Evolutionary conservation across 2,329 filamentous ascomycete species (phyloP).

Genomic region (Pestalotiopsis sp.): DNA sequence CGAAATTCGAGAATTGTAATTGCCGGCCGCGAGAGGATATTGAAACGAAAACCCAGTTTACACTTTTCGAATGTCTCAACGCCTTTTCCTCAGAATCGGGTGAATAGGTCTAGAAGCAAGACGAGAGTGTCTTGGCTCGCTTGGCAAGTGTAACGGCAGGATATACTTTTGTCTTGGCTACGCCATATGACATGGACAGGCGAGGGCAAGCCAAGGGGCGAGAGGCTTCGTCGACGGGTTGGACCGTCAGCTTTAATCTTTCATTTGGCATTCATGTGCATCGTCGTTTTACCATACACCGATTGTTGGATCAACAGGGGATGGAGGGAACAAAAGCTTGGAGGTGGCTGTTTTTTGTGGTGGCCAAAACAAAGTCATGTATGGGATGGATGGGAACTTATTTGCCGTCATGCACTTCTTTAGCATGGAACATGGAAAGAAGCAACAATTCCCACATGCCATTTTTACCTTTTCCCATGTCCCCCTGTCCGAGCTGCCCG

Average conservation of each 20-base stretch:
- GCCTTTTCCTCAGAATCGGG: background rate
- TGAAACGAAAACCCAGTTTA: background rate
- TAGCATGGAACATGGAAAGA: background rate
- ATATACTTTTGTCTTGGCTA: background rate
- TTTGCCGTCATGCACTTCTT: background rate
- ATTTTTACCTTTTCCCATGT: background rate
- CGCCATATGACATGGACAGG: background rate
- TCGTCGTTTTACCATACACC: no score
- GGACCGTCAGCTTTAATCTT: no score
- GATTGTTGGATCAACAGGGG: no score
- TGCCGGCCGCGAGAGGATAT: background rate
- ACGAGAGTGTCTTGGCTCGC: background rate
- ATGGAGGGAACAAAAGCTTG: no score
- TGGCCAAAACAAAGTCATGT: background rate
- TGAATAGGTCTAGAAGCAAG: background rate
- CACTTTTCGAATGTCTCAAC: background rate
- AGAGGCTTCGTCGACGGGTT: no score
- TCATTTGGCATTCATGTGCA: no score
- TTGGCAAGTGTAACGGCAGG: background rate
- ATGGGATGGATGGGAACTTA: background rate
- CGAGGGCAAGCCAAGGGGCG: no score
- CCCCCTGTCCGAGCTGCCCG: no score
- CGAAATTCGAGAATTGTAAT: background rate
- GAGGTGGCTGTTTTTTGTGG: no score
- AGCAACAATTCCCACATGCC: background rate